phyloP scores from a whole-genome alignment of 106 monocot species.

The Dendrobium chrysotoxum region DNA sequence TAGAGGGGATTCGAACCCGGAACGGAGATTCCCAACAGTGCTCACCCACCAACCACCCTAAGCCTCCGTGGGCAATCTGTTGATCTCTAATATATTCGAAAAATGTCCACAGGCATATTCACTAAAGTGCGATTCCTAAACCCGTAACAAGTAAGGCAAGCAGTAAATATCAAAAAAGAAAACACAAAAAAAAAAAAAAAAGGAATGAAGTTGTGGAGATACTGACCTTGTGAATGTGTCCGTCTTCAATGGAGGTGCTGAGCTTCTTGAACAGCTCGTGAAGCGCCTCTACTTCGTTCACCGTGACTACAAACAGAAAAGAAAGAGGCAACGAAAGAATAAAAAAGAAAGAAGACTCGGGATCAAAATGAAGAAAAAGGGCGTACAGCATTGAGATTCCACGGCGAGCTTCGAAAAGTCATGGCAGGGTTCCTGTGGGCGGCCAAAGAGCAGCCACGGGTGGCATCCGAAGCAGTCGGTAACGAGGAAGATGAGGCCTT shows the following conservation, averaged over 20 bases:
- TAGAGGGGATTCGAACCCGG: no score
- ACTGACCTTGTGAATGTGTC: slow-evolving; percentile 79
- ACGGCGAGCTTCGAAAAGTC: slow-evolving; percentile 34
- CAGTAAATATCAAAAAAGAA: no score
- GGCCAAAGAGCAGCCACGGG: not conserved
- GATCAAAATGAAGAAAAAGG: not conserved
- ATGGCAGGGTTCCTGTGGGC: not conserved
- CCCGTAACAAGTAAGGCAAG: no score
- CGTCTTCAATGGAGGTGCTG: slow-evolving; percentile 70
- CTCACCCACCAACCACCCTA: no score
- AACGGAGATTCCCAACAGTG: no score
- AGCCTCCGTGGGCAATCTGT: no score
- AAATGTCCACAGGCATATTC: no score
- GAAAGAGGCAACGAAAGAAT: not conserved
- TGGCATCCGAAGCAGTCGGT: slow-evolving; percentile 47
- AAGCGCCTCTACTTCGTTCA: slow-evolving; percentile 85
- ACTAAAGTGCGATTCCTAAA: no score
- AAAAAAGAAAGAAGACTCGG: not conserved
- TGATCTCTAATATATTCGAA: no score
- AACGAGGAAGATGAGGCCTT: slow-evolving; percentile 38
- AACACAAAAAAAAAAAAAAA: no score
- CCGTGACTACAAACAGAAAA: slow-evolving; percentile 31
- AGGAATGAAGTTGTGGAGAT: no score
- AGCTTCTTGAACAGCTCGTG: slow-evolving; percentile 83
- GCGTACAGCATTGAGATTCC: slow-evolving; percentile 36